phyloP scores from a whole-genome alignment of 306 rosid species.

The Malus orientalis region DNA sequence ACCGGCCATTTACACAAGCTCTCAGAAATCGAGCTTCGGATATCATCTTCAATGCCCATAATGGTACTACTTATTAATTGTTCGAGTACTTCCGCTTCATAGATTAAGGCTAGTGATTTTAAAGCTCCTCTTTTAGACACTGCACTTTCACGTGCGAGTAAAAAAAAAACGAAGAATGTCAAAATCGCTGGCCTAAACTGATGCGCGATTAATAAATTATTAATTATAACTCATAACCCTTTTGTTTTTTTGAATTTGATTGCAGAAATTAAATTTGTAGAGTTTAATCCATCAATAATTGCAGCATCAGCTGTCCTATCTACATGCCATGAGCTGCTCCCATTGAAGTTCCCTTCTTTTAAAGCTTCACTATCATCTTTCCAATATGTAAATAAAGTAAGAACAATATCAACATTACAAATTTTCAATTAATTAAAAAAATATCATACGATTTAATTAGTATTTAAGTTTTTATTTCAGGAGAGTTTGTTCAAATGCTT shows the following conservation, averaged over 20 bases:
- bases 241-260: not conserved
- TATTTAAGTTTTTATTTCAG: slow-evolving; percentile 19
- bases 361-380: slow-evolving; percentile 38
- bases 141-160: no score
- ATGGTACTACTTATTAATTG: slow-evolving; percentile 31
- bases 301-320: slow-evolving; percentile 57
- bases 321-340: slow-evolving; percentile 41
- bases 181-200: no score
- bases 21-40: slow-evolving; percentile 50
- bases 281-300: slow-evolving; percentile 57
- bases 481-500: slow-evolving; percentile 42
- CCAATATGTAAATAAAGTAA: slow-evolving; percentile 44
- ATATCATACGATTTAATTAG: not conserved
- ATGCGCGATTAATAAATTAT: not conserved
- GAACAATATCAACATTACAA: not conserved
- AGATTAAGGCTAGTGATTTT: not conserved
- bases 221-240: not conserved
- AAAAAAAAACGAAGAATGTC: no score
- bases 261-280: slow-evolving; percentile 40
- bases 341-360: slow-evolving; percentile 26
- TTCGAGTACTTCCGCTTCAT: not conserved
- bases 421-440: not conserved
- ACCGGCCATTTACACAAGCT: slow-evolving; percentile 29
- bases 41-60: slow-evolving; percentile 50
- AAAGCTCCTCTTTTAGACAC: not conserved